Conservation (phyloP, 2,329 filamentous ascomycete genomes). For the Alternaria hordeiaustralica region DNA sequence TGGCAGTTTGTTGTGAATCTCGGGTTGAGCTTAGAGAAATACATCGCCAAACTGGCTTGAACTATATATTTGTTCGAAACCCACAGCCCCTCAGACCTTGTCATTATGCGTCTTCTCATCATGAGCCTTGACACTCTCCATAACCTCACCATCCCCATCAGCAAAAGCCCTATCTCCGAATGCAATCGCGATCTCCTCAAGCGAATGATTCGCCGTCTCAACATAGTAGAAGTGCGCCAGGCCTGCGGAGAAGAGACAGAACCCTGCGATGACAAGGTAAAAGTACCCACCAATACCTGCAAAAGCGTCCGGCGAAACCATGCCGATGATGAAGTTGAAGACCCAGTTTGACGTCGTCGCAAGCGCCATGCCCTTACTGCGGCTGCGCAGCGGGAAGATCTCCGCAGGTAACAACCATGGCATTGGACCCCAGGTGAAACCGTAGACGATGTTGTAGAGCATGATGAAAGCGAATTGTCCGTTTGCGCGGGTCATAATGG, state of each 20-base stretch:
- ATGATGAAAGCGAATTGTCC: conserved; percentile 51
- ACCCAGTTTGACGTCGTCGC: conserved; percentile 50
- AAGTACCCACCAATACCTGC: conserved; percentile 52
- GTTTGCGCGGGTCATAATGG: conserved; percentile 41
- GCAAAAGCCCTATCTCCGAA: conserved; percentile 54
- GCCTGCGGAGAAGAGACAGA: neutral
- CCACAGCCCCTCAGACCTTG: neutral
- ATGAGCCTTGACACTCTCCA: conserved; percentile 16
- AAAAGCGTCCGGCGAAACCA: conserved; percentile 54
- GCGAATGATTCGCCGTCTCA: conserved; percentile 48
- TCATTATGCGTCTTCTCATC: conserved; percentile 14
- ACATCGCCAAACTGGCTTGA: conserved; percentile 6
- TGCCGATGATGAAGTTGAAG: conserved; percentile 50
- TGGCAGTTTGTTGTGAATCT: conserved; percentile 59
- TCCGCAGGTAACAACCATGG: conserved; percentile 49
- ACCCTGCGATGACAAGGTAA: conserved; percentile 51
- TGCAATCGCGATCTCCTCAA: conserved; percentile 51
- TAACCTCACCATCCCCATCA: conserved; percentile 23
- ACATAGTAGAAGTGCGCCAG: conserved; percentile 53
- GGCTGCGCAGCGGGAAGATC: conserved; percentile 46
- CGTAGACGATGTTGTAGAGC: conserved; percentile 50
- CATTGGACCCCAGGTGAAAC: conserved; percentile 51
- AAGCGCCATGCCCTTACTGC: conserved; percentile 52
- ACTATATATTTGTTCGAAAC: neutral
- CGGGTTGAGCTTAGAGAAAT: conserved; percentile 49